Base-by-base conservation (phyloP, 768 basidiomycete species). In the Boletus insuetus region DNA sequence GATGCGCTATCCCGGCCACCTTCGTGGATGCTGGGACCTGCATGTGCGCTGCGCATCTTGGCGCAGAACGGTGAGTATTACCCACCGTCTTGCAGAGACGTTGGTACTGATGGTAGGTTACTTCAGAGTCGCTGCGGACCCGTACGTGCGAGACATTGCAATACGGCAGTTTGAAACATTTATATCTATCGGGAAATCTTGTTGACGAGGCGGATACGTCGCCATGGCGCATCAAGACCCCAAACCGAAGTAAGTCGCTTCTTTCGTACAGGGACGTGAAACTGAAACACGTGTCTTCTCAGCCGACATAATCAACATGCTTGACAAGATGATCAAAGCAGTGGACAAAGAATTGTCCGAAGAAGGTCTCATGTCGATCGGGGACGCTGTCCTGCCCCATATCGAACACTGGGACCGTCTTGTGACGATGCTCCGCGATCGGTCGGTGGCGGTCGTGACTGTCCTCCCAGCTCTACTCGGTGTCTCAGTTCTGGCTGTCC, bases 21-120 rank as follows among this genome's bases (percentile, higher is more conserved):
- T 52, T 62, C 66, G 5, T 51, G 50, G 58, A 61, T 67, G 64
- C 12, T 67, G 54, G 66, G 66, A 32, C 64, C 66, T 5, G 58
- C 66, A 19, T 67, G 59, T 29, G 66, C 66, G 12, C 31, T 67
- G 38, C 59, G 61, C 7, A 59, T 53, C 10, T 48, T 67, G 19
- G 62, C 62, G 7, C 61, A 55, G 34, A 47, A 56, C 24, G 12
- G 65, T 11, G 47, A 55, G 60, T 57, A 26, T 47, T 40, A 0
- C 16, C 6, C 16, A 2, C 5, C 8, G 4, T 37, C 26, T 40
- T n/a, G 0, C 4, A 13, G 7, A 6, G 19, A 20, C 11, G 10
- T 8, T 11, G 12, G 6, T 44, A 32, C 48, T 59, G 41, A 64
- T n/a, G 6, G 20, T 35, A 19, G 19, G 6, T 39, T 19, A 37